Percentiles rank a stretch among this genome's conserved stretches.
Evolutionary conservation across 140 eudicot species (phyloP).

Genomic region (Senecio squalidus): DNA sequence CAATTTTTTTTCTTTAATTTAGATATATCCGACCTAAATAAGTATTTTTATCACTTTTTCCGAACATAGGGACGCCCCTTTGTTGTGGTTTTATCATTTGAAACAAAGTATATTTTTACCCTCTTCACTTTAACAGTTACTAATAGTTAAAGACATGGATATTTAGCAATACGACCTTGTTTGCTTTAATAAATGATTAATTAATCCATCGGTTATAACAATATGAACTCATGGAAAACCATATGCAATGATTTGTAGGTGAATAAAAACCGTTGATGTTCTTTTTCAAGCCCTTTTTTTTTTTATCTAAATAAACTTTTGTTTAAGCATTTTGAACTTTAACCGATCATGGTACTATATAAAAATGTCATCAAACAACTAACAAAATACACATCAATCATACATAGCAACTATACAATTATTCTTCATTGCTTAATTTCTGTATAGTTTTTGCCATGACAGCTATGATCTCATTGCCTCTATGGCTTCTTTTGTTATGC

Average conservation of each 20-base stretch:
- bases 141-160: too few relatives aligned
- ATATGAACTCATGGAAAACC: not conserved
- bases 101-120: too few relatives aligned
- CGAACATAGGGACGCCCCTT: too few relatives aligned
- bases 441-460: not conserved
- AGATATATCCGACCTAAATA: too few relatives aligned
- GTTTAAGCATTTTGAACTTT: not conserved
- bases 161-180: too few relatives aligned
- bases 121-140: too few relatives aligned
- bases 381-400: not conserved
- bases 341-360: not conserved
- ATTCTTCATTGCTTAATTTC: not conserved
- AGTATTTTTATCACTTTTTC: too few relatives aligned
- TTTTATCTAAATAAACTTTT: not conserved
- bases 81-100: too few relatives aligned
- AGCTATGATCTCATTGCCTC: not conserved
- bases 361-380: not conserved
- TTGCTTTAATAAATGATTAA: too few relatives aligned
- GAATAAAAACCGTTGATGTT: not conserved
- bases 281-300: too few relatives aligned
- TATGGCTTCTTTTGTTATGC: not conserved
- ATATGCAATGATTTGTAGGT: not conserved
- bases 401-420: not conserved
- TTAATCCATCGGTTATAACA: not conserved
- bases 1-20: too few relatives aligned